Base-by-base conservation (phyloP, 2,329 filamentous ascomycete species). In the Penicillium sp. region DNA sequence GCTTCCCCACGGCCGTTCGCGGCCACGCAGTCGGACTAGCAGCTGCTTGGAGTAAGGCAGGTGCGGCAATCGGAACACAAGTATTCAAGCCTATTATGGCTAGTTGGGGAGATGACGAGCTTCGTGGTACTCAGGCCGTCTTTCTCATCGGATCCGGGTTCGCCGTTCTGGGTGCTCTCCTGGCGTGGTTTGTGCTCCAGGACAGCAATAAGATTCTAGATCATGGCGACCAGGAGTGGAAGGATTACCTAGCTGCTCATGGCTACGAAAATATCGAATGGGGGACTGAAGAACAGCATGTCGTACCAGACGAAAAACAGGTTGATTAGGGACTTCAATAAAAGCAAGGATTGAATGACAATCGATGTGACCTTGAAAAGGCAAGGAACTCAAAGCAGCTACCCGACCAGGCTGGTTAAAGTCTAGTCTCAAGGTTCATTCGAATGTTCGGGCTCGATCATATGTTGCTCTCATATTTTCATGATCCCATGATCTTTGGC, bases 121-220 rank as follows among this genome's bases (percentile, higher is more conserved):
- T 62, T 44, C 78, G 77, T 58, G 81, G 81, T 1, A 74, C 81
- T 21, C 80, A 82, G 55, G 78, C 75, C 0, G 79, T 78, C 0
- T 84, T 84, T 59, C 68, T 84, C 6, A 81, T 83, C 47, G 81
- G 81, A 0, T 78, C 78, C 1, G 81, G 71, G 0, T 83, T 84
- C 68, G 80, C 81, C 0, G 72, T 80, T 0, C 59, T 80, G 3
- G 81, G 81, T 3, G 77, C 75, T 0, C 50, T 79, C 4, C 70
- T 81, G 23, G 72, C 77, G 0, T 77, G 76, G 64, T 79, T 80
- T 48, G 68, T 83, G 1, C 77, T 83, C 31, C 78, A 78, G 1
- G 75, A 82, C 56, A 71, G 73, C 8, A 71, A 73, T 43, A 69
- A 68, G 3, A 69, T 73, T 21, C 65, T 81, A 25, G 78, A 79